These are phyloP conservation scores for Fusarium tjaetaba DNA, from an alignment of 2,329 filamentous ascomycete species.

Conservation along the genomic window DNA sequence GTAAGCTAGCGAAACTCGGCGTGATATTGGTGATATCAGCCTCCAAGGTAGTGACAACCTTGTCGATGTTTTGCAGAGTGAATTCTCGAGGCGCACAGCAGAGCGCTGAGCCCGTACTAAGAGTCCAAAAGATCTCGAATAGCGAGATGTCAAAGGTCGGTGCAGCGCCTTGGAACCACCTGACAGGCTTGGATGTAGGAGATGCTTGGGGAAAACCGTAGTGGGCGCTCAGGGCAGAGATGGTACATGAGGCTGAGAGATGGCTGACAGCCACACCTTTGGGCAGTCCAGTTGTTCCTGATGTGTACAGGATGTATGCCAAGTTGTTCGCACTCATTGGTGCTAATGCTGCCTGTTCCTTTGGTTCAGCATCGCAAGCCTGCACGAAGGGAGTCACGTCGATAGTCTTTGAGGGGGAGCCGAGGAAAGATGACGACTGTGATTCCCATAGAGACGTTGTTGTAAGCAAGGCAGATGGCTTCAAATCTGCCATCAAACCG, in stretches of 20 bases:
- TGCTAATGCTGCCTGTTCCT: accelerated
- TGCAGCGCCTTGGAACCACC: slow-evolving; percentile 25
- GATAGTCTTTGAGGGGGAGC: accelerated
- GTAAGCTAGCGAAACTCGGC: slow-evolving; percentile 10
- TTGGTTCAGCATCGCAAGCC: neutral
- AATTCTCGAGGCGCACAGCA: slow-evolving; percentile 12
- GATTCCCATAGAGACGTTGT: accelerated
- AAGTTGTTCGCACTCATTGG: neutral
- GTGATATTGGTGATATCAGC: slow-evolving; percentile 27
- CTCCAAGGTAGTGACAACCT: neutral
- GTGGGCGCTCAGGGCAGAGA: slow-evolving; percentile 3
- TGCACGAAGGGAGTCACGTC: neutral
- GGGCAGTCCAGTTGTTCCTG: slow-evolving; percentile 15
- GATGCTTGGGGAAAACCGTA: neutral
- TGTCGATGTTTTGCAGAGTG: slow-evolving; percentile 14
- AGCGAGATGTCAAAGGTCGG: slow-evolving; percentile 22
- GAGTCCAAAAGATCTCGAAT: slow-evolving; percentile 23
- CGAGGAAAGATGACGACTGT: accelerated
- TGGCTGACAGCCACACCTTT: slow-evolving; percentile 24
- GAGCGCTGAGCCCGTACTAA: slow-evolving; percentile 15
- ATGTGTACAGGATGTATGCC: slow-evolving; percentile 14
- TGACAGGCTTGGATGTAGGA: neutral
- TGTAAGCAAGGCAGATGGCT: neutral
- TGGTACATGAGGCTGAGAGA: slow-evolving; percentile 5
- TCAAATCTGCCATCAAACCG: slow-evolving; percentile 4